Conservation (phyloP, 2,329 filamentous ascomycete species). For the Monosporascus cannonballus region DNA sequence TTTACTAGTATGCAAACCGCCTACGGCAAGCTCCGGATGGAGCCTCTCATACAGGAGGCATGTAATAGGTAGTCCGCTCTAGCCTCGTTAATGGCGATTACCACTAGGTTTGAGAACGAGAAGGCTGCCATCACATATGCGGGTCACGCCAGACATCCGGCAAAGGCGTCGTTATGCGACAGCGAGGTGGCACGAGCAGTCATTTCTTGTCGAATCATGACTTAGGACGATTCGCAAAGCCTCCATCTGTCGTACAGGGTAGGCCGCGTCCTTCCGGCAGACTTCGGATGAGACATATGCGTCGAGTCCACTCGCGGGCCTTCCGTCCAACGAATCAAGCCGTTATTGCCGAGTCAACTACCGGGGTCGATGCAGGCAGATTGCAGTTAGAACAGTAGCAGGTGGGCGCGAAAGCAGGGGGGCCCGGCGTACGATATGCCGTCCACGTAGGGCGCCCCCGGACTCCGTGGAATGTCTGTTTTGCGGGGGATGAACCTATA, state of each 20-base stretch:
- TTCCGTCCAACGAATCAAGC: neutral
- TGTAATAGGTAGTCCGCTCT: neutral
- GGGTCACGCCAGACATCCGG: neutral
- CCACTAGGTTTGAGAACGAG: no score
- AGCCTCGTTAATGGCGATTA: neutral
- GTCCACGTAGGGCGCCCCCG: no score
- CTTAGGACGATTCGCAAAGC: neutral
- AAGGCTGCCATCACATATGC: neutral
- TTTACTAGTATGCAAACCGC: neutral
- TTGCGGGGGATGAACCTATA: neutral
- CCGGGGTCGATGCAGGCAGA: no score
- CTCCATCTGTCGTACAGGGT: neutral
- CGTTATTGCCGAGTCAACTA: neutral
- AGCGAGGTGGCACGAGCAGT: neutral
- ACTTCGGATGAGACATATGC: neutral
- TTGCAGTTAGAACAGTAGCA: no score
- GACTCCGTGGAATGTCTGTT: neutral
- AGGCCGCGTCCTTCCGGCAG: neutral
- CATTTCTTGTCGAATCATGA: neutral
- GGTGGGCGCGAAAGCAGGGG: no score
- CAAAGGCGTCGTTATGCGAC: neutral
- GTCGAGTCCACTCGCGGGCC: neutral
- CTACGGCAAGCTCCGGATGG: neutral
- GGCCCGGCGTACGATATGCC: no score
- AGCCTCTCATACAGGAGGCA: neutral